A percentile compares a stretch with the other conserved stretches of the same genome.
Evolutionary conservation across 1,284 basidiomycete genomes (phyloP).

Genomic region (Papiliotrema fonsecae): DNA sequence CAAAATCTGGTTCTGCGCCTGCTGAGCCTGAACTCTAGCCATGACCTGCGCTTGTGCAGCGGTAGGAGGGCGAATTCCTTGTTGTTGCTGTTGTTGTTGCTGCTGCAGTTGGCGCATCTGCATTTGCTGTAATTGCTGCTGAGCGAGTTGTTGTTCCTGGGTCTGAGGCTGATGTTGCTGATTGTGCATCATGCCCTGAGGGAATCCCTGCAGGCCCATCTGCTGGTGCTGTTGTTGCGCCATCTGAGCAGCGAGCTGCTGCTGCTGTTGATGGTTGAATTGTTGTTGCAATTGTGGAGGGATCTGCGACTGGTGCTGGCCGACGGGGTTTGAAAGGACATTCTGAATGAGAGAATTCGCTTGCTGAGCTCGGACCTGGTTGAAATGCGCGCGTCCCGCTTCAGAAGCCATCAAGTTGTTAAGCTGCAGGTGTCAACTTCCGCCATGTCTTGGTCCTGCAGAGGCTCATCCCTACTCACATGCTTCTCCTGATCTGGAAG

Average conservation of each 20-base stretch:
- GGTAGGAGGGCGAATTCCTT: slow-evolving; percentile 6
- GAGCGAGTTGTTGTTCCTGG: slow-evolving; percentile 16
- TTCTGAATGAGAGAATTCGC: slow-evolving; percentile 22
- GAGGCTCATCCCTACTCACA: too few species aligned
- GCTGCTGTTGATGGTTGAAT: slow-evolving; percentile 14
- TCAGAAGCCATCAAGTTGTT: slow-evolving; percentile 21
- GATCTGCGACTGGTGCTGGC: slow-evolving; percentile 8
- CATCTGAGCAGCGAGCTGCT: slow-evolving; percentile 27
- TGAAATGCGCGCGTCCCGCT: slow-evolving; percentile 23
- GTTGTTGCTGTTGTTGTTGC: slow-evolving; percentile 16
- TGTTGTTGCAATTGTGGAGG: slow-evolving; percentile 22
- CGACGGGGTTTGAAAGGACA: slow-evolving; percentile 21
- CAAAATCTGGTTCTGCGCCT: slow-evolving; percentile 6
- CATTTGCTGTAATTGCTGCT: slow-evolving; percentile 8
- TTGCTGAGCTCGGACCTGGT: slow-evolving; percentile 19
- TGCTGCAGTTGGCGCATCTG: slow-evolving; percentile 10
- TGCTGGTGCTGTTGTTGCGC: slow-evolving; percentile 20
- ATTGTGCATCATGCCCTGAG: slow-evolving; percentile 6
- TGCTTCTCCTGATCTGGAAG: slow-evolving; percentile 27
- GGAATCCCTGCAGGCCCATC: slow-evolving; percentile 4
- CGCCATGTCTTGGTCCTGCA: neutral
- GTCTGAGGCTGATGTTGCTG: slow-evolving; percentile 14
- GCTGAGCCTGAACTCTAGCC: slow-evolving; percentile 1
- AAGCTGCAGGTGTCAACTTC: slow-evolving; percentile 17
- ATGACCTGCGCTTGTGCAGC: neutral